Evolutionary conservation across 257 asterid species (phyloP).

Genomic region (Voacanga thouarsii): DNA sequence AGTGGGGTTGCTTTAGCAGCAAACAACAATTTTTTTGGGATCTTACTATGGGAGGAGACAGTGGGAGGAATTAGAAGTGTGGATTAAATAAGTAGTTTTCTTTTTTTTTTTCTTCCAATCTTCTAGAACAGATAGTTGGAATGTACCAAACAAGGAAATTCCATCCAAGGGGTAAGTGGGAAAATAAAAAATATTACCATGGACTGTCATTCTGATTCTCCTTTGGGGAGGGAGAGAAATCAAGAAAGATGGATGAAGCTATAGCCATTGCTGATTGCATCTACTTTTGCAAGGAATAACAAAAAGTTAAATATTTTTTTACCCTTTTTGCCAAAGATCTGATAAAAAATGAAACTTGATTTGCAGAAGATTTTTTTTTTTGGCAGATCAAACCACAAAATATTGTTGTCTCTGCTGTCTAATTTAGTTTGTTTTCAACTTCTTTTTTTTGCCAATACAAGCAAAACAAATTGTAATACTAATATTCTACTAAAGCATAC

Average conservation of each 20-base stretch:
- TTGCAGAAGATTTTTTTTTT: background rate
- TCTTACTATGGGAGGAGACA: too few species aligned
- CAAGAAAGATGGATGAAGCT: background rate
- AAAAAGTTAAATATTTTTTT: background rate
- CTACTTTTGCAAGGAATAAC: background rate
- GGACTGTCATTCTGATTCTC: conserved; percentile 10
- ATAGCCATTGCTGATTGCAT: background rate
- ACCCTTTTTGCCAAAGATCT: background rate
- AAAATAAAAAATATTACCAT: background rate
- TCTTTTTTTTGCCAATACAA: conserved; percentile 6
- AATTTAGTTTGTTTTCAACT: background rate
- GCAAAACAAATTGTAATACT: conserved; percentile 8
- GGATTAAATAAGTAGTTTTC: too few species aligned
- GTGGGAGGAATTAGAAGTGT: too few species aligned
- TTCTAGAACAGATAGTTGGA: background rate
- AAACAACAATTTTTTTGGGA: background rate
- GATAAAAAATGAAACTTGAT: background rate
- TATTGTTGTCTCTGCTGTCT: background rate
- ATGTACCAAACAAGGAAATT: conserved; percentile 11
- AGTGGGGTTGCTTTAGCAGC: conserved; percentile 11
- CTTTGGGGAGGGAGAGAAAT: background rate
- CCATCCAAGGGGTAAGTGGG: conserved; percentile 5
- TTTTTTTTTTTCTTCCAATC: background rate
- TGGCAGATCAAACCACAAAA: background rate
- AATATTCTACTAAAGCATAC: conserved; percentile 11